Base-by-base conservation (phyloP, 2,329 filamentous ascomycete species). In the Tothia fuscella region DNA sequence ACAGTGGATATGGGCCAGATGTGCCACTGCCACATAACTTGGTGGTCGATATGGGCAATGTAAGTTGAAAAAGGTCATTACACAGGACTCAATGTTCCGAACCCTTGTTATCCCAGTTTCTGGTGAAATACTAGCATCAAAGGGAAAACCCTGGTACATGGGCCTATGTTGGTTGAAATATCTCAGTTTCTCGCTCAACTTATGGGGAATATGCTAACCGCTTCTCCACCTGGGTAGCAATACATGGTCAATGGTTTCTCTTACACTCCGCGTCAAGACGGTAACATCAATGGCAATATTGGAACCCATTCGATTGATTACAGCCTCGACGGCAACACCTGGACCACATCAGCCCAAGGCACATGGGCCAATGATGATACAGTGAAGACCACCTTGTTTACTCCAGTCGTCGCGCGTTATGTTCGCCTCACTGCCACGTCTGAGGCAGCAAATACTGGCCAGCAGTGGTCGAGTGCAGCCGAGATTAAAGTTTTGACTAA, bases 251-350 rank as follows among this genome's bases (percentile, higher is more conserved):
- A 56, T 37, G 55, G 53, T 19, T 44, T 62, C 26, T 51, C 46
- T 24, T 56, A 59, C 22, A 47, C 52, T 16, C 60, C 56, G 6
- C 53, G 57, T 9, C 57, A 60, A 37, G 56, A 58, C 41, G 50
- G 50, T 17, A 49, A 29, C n/a, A 44, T 26, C 2, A 61, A 61
- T 43, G 58, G 60, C 6, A 57, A 56, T 19, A 60, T 62, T 36
- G 59, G 59, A 13, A 46, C 51, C n/a, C 56, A 62, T 42, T 51
- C 22, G 6, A 52, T 60, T 30, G 49, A 58, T 39, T 30, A 55
- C 26, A 59, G 57, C 33, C 48, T 44, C 7, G 56, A 61, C 40
- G 53, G 51, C 14, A 44, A 45, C 5, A 56, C 47, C 34, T 61
- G 52, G 51, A 42, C 41, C 16, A 41, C 46, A 12, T 47, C 47